Base-by-base conservation (phyloP, 1,284 basidiomycete genomes). In the Cryptococcus maquisensis region DNA sequence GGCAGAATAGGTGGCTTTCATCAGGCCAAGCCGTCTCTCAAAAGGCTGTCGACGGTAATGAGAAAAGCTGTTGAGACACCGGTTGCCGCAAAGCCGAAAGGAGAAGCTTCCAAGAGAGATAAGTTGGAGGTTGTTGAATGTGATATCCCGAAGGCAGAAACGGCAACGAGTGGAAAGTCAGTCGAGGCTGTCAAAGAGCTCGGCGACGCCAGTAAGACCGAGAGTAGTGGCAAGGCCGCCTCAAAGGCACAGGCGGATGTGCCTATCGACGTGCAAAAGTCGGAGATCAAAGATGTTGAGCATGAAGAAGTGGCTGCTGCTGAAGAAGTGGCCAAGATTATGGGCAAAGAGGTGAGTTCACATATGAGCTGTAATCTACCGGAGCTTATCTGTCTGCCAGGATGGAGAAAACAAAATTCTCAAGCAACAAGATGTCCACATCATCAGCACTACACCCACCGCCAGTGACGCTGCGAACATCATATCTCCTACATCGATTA, bases 301-400 rank as follows among this genome's bases (percentile, higher is more conserved):
- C 60, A 62, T 7, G 67, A 67, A 35, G 61, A 64, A 51, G 58
- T 63, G 51, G 56, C 50, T 23, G 68, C 63, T 1, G 65, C 64
- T n/a, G 56, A 66, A 21, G 67, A 69, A 56, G 68, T 70, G 6
- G 66, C 70, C 16, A 58, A 66, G 35, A 70, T 70, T 46, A 69
- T 70, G 68, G 61, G 66, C 28, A 61, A 66, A 35, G 41, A 63
- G 21, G 67, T 67, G 46, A 61, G 67, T 57, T 18, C 16, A 9
- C n/a, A n/a, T 15, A 4, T 9, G 7, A 40, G 6, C 28, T 18
- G 40, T 18, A 23, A 40, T 21, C 39, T n/a, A 15, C 16, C 16
- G 16, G 16, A 40, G 39, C 16, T 40, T 10, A 21, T 7, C 8
- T 40, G 16, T n/a, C 18, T n/a, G 15, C 26, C 24, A 46, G 66